Evolutionary conservation across 805 yeast genomes (phyloP).

Genomic region (Kuraishia borneana): DNA sequence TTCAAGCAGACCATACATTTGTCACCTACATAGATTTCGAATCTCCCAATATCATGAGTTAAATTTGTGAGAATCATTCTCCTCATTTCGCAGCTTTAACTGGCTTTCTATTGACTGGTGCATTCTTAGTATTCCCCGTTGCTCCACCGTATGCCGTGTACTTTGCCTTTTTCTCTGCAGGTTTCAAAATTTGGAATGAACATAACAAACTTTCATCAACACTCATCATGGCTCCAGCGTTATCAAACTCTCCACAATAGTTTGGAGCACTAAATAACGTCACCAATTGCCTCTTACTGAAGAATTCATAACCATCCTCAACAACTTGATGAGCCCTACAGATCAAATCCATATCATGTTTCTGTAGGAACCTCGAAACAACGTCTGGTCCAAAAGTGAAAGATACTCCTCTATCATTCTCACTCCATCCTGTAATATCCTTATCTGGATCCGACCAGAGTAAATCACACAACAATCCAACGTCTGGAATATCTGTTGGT

Average conservation of each 20-base stretch:
- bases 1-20: too few species aligned
- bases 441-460: conserved; percentile 99
- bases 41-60: too few species aligned
- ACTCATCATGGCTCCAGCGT: conserved; percentile 99
- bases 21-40: too few species aligned
- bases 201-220: conserved; percentile 94
- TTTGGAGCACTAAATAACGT: conserved; percentile 96
- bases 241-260: conserved; percentile 97
- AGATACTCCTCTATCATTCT: conserved; percentile 97
- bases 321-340: conserved; percentile 99
- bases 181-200: conserved; percentile 93
- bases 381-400: conserved; percentile 99
- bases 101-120: conserved; percentile 1
- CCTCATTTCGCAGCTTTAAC: conserved; percentile 1
- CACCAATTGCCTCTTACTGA: conserved; percentile 90
- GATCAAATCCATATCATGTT: conserved; percentile 95
- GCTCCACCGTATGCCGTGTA: conserved; percentile 16
- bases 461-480: conserved; percentile 90
- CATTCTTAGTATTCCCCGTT: not conserved
- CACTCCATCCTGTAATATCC: conserved; percentile 98
- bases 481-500: conserved; percentile 98
- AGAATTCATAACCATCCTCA: conserved; percentile 97
- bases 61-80: not conserved
- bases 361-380: conserved; percentile 89
- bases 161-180: conserved; percentile 92